A percentile compares a stretch with the other conserved stretches of the same genome.
phyloP scores from a whole-genome alignment of 2,329 filamentous ascomycete species.

The Pseudovirgaria hyperparasitica region DNA sequence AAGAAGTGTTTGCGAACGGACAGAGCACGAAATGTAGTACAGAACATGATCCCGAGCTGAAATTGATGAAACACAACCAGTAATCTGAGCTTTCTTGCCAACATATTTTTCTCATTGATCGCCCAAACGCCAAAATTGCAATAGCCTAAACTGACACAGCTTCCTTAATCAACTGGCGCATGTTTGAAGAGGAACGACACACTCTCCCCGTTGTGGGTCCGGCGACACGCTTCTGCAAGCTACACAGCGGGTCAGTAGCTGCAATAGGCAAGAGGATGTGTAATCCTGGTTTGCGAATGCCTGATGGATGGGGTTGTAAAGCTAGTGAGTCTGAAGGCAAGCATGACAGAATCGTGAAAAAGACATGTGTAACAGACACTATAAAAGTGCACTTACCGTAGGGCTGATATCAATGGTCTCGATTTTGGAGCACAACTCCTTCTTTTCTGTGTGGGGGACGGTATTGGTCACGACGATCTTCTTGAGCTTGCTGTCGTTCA shows the following conservation, averaged over 20 bases:
- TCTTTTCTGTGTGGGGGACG: slow-evolving; percentile 69
- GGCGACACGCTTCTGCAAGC: slow-evolving; percentile 57
- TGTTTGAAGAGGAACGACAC: slow-evolving; percentile 61
- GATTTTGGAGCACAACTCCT: slow-evolving; percentile 63
- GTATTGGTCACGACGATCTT: slow-evolving; percentile 87
- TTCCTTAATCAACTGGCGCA: slow-evolving; percentile 38
- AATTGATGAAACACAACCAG: too few species aligned
- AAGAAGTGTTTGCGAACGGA: too few species aligned
- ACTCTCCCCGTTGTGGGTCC: slow-evolving; percentile 60
- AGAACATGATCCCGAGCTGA: too few species aligned
- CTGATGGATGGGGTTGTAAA: background rate
- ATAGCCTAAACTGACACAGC: too few species aligned
- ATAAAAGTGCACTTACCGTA: slow-evolving; percentile 37
- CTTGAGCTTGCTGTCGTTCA: slow-evolving; percentile 66
- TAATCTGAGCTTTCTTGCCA: too few species aligned
- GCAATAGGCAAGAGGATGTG: slow-evolving; percentile 1
- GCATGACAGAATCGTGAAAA: background rate
- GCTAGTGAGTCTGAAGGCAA: background rate
- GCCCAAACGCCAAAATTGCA: too few species aligned
- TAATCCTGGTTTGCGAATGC: background rate
- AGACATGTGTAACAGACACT: too few species aligned
- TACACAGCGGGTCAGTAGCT: slow-evolving; percentile 10
- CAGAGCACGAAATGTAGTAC: too few species aligned
- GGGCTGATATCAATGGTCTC: slow-evolving; percentile 87
- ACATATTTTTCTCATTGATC: too few species aligned